Evolutionary conservation across 257 asterid genomes (phyloP).

Genomic region (Solanum appendiculatum): DNA sequence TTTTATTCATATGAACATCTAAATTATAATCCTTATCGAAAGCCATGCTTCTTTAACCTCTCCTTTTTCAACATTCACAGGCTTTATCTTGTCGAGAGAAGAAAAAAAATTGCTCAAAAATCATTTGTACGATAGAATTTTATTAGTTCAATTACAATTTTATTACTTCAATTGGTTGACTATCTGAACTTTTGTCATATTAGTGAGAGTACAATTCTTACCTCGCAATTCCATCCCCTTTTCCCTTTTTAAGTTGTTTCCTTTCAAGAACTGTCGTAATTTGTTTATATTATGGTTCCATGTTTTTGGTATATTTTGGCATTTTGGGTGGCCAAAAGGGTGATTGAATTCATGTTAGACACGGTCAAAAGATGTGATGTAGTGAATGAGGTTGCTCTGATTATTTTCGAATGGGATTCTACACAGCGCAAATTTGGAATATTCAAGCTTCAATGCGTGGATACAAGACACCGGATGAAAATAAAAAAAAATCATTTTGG

Average conservation of each 20-base stretch:
- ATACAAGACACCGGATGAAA: rapidly evolving
- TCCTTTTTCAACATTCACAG: background rate
- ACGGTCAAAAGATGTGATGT: background rate
- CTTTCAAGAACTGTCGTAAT: too few species aligned
- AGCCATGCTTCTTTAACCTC: background rate
- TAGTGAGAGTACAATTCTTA: background rate
- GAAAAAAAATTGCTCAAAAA: background rate
- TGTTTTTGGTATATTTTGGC: background rate
- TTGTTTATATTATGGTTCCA: background rate
- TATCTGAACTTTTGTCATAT: background rate
- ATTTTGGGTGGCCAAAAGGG: background rate
- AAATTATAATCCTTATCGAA: background rate
- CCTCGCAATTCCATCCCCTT: background rate
- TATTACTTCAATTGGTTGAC: background rate
- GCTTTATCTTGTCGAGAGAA: background rate
- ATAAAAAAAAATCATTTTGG: background rate
- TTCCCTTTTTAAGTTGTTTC: background rate
- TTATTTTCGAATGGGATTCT: too few species aligned
- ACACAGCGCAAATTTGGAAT: too few species aligned
- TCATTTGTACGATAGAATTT: background rate
- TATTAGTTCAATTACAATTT: too few species aligned
- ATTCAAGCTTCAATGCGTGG: rapidly evolving
- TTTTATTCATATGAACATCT: background rate
- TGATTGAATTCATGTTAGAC: background rate
- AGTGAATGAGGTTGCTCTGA: background rate